Evolutionary conservation across 129 eudicot species (phyloP).

Genomic region (Centrapalus pauciflorus): DNA sequence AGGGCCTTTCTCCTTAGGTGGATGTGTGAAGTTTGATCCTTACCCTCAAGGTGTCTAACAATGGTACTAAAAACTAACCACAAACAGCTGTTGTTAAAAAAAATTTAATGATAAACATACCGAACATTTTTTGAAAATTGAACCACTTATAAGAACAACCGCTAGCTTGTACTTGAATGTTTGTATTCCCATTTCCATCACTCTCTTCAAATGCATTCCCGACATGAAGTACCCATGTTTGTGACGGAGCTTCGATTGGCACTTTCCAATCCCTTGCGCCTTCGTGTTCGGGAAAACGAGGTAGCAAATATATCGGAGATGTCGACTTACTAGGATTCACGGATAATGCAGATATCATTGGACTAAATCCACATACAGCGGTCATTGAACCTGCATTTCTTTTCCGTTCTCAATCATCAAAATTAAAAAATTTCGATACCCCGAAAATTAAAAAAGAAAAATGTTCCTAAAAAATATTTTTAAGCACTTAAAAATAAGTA

Average conservation of each 20-base stretch:
- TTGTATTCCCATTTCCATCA: slow-evolving; percentile 43
- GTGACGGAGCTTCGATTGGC: slow-evolving; percentile 87
- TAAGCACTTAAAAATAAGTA: no score
- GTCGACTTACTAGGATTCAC: slow-evolving; percentile 83
- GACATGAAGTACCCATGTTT: slow-evolving; percentile 83
- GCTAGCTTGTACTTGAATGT: slow-evolving; percentile 75
- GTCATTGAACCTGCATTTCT: slow-evolving; percentile 70
- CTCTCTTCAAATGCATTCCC: slow-evolving; percentile 73
- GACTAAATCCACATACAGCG: slow-evolving; percentile 81
- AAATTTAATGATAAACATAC: slow-evolving; percentile 43
- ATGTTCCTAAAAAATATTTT: no score
- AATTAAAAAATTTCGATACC: background rate
- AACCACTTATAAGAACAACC: slow-evolving; percentile 86
- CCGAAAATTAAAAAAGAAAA: background rate
- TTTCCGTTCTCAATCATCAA: background rate
- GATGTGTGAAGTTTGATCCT: no score
- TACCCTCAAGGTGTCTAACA: no score
- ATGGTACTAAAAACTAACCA: no score
- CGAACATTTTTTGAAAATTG: slow-evolving; percentile 91
- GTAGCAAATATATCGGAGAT: slow-evolving; percentile 81
- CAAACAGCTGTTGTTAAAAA: no score
- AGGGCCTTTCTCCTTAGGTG: no score
- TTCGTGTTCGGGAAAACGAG: slow-evolving; percentile 40
- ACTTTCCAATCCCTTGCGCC: slow-evolving; percentile 56
- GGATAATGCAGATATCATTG: slow-evolving; percentile 84